Evolutionary conservation across 2,329 filamentous ascomycete species (phyloP).

Genomic region (Stylonectria norvegica): DNA sequence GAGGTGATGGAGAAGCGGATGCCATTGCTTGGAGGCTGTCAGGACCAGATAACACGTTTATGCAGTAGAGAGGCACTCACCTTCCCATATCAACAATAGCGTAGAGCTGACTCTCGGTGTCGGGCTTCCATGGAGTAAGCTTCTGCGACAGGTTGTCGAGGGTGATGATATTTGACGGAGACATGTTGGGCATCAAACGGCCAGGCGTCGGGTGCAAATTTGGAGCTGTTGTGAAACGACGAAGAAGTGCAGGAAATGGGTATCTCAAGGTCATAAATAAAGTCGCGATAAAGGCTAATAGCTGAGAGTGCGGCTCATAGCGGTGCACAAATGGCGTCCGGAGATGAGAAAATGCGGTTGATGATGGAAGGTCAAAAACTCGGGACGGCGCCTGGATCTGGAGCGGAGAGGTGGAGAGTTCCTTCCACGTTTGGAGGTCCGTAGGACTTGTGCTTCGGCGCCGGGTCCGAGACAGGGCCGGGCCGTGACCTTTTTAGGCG

Average conservation of each 20-base stretch:
- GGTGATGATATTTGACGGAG: slow-evolving; percentile 43
- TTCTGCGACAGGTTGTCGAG: slow-evolving; percentile 49
- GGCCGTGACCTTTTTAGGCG: too few relatives aligned
- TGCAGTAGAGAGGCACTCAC: slow-evolving; percentile 31
- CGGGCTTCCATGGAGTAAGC: slow-evolving; percentile 47
- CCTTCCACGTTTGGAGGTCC: too few relatives aligned
- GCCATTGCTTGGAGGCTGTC: slow-evolving; percentile 63
- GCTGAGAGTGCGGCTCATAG: background rate
- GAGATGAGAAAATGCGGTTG: background rate
- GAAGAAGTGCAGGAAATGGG: background rate
- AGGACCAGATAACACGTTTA: slow-evolving; percentile 3
- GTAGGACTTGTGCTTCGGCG: too few relatives aligned
- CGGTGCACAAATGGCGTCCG: background rate
- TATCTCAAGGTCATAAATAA: background rate
- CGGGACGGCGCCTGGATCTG: too few relatives aligned
- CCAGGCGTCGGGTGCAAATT: slow-evolving; percentile 2
- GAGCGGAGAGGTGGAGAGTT: too few relatives aligned
- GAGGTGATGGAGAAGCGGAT: slow-evolving; percentile 90
- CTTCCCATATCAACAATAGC: slow-evolving; percentile 61
- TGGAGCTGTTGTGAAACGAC: background rate
- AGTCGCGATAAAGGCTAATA: background rate
- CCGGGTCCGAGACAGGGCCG: too few relatives aligned
- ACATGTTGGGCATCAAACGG: too few relatives aligned
- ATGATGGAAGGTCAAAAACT: background rate
- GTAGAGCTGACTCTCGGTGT: slow-evolving; percentile 48